Evolutionary conservation across 305 asterid genomes (phyloP).

Genomic region (Striga hermonthica): DNA sequence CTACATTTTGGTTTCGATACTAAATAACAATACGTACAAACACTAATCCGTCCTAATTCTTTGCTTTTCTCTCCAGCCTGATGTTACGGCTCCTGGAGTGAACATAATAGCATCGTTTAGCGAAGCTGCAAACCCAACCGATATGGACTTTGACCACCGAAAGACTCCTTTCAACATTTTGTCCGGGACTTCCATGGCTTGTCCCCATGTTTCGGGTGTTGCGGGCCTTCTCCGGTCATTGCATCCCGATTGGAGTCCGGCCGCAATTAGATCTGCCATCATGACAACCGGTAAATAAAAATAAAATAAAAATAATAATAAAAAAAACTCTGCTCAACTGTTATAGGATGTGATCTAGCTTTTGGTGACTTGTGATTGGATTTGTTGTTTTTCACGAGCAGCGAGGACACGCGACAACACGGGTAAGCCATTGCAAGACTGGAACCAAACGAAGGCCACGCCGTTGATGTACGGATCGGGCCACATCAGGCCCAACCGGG

Average conservation of each 20-base stretch:
- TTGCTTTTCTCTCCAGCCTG: constrained; percentile 42
- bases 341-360: no score
- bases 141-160: constrained; percentile 30
- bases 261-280: constrained; percentile 69
- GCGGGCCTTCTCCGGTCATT: constrained; percentile 58
- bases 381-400: constrained; percentile 24
- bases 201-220: constrained; percentile 76
- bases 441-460: constrained; percentile 24
- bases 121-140: constrained; percentile 38
- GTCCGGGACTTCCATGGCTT: constrained; percentile 81
- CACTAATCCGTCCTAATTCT: no score
- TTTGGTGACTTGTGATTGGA: no score
- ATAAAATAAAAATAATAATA: no score
- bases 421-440: constrained; percentile 34
- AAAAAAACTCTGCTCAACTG: no score
- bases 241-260: constrained; percentile 75
- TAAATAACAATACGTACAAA: no score
- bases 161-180: constrained; percentile 34
- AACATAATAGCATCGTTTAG: constrained; percentile 57
- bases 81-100: constrained; percentile 74
- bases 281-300: constrained; percentile 56
- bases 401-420: constrained; percentile 58
- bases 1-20: no score
- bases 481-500: constrained; percentile 60
- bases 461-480: constrained; percentile 61